phyloP scores from a whole-genome alignment of 2,329 filamentous ascomycete species.

The Sclerotinia trifoliorum region DNA sequence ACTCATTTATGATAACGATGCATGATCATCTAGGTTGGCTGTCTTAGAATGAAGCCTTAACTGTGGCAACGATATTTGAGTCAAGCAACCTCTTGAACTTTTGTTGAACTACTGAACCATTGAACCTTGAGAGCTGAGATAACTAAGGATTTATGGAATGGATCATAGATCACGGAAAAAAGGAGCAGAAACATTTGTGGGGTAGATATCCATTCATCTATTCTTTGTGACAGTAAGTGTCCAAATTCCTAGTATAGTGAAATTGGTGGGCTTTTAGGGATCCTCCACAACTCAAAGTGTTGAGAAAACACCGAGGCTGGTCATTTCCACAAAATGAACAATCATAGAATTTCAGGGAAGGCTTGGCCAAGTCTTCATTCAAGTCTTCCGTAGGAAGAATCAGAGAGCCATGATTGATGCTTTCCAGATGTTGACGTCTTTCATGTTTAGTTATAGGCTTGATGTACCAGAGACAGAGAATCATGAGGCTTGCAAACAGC shows the following conservation, averaged over 20 bases:
- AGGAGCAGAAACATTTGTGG: background rate
- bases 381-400: background rate
- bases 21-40: background rate
- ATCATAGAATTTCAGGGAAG: background rate
- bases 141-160: background rate
- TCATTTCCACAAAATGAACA: slow-evolving; percentile 9
- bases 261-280: background rate
- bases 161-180: background rate
- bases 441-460: background rate
- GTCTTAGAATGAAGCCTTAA: background rate
- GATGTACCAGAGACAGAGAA: background rate
- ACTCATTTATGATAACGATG: no score
- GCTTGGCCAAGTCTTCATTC: background rate
- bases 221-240: background rate
- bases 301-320: background rate
- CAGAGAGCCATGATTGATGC: background rate
- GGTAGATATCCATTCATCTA: slow-evolving; percentile 16
- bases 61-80: background rate
- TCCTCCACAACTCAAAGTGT: slow-evolving; percentile 1
- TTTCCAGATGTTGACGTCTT: background rate
- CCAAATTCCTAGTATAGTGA: background rate
- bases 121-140: background rate
- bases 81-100: background rate
- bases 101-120: background rate
- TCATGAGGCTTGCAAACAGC: slow-evolving; percentile 36